Base-by-base conservation (phyloP, 768 basidiomycete species). In the Rhizopogon rudus region DNA sequence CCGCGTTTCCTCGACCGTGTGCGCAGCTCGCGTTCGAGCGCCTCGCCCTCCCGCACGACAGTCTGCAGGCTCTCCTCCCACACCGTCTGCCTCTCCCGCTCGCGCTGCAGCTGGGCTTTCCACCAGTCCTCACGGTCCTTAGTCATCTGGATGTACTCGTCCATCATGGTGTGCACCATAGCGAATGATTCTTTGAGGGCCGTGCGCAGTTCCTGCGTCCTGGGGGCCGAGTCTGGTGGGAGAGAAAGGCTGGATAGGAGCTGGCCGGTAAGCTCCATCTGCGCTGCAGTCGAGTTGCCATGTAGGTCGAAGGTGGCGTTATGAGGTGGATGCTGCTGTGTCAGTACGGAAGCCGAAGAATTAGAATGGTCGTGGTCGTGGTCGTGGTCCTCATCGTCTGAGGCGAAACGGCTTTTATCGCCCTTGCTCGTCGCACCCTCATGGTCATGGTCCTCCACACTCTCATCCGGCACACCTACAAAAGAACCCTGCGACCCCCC, bases 31-130 rank as follows among this genome's bases (percentile, higher is more conserved):
- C 73, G 73, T 73, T 98, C 95, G 20, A 95, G 77, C 9, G 76
- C 78, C 63, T 92, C 91, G 14, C 93, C 93, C 67, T 96, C 91
- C 54, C 80, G 77, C 1, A 94, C 93, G 7, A 95, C 93, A 2
- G 83, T 82, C 53, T 87, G 83, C 64, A 98, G 69, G 67, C 90
- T 95, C 71, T 93, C 87, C 71, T 96, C 94, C 95, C 95, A 98
- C 28, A 93, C 75, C 10, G 65, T 73, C 63, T 85, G 83, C 25
- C 84, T 75, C 60, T 79, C 75, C 46, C 78, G 75, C 65, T 93
- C 89, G 25, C 81, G 79, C 59, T 79, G 79, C 9, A 93, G 73
- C 61, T 83, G 80, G 31, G 76, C 71, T 54, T 77, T 78, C 75
- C 83, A 94, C 81, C 87, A 97, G 48, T 81, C 79, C 59, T 97